Conservation (phyloP, 192 early-diverging fungal genomes). For the Dimargaris verticillata region DNA sequence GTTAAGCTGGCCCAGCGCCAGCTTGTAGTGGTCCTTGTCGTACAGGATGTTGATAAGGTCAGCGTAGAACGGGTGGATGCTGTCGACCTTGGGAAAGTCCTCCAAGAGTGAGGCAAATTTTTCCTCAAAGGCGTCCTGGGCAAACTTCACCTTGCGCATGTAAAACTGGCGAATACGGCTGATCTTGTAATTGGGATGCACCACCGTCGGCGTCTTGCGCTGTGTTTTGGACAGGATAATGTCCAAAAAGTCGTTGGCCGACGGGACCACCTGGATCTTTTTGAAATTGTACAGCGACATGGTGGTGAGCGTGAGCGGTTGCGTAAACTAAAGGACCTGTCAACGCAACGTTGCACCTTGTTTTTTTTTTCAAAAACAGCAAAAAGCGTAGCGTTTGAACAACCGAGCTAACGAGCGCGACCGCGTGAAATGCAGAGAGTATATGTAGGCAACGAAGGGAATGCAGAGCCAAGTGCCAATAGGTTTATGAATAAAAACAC, state of each 20-base stretch:
- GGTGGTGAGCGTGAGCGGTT: too few species aligned
- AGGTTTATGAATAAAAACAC: too few species aligned
- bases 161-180: slow-evolving; percentile 94
- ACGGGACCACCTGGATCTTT: slow-evolving; percentile 87
- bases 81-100: slow-evolving; percentile 98
- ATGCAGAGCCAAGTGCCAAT: too few species aligned
- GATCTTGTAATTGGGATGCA: slow-evolving; percentile 97
- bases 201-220: slow-evolving; percentile 88
- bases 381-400: too few species aligned
- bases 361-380: too few species aligned
- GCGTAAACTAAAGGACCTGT: too few species aligned
- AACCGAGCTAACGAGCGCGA: too few species aligned
- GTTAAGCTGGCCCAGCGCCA: slow-evolving; percentile 95
- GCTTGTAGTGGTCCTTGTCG: slow-evolving; percentile 99
- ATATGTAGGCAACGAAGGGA: too few species aligned
- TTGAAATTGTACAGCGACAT: slow-evolving; percentile 93
- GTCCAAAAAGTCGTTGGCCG: slow-evolving; percentile 86
- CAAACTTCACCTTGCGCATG: slow-evolving; percentile 99
- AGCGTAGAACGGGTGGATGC: slow-evolving; percentile 97
- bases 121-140: slow-evolving; percentile 92
- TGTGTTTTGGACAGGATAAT: slow-evolving; percentile 96
- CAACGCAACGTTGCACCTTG: too few species aligned
- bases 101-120: slow-evolving; percentile 82
- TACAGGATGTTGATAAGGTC: slow-evolving; percentile 99
- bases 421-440: too few species aligned